Conservation (phyloP, 129 eudicot genomes). For the Gnaphalium uliginosum region DNA sequence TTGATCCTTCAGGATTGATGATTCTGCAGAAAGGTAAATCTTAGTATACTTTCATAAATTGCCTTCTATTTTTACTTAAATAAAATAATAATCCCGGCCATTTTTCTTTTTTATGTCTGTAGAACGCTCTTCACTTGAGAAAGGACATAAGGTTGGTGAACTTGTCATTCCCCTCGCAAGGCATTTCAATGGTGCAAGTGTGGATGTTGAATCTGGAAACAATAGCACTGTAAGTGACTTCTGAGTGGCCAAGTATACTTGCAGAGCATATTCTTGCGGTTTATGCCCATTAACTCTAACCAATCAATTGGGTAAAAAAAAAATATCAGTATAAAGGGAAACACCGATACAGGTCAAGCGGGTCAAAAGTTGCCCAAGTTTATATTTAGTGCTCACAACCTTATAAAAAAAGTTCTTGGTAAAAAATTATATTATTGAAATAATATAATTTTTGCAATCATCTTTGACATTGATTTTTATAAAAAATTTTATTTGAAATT, state of each 20-base stretch:
- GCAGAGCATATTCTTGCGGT: too few relatives aligned
- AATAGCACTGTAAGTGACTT: constrained; percentile 44
- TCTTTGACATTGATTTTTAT: background rate
- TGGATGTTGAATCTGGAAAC: constrained; percentile 64
- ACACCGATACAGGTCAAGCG: too few relatives aligned
- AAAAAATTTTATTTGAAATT: too few relatives aligned
- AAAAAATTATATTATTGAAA: background rate
- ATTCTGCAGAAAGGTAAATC: constrained; percentile 61
- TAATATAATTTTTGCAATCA: background rate
- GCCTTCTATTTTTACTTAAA: background rate
- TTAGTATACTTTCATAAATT: background rate
- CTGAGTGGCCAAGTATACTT: background rate
- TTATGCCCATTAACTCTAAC: too few relatives aligned
- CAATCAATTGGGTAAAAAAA: too few relatives aligned
- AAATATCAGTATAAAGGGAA: too few relatives aligned
- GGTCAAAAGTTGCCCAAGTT: background rate
- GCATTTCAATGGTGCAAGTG: constrained; percentile 51
- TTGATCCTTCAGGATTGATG: constrained; percentile 69
- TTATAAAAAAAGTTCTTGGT: too few relatives aligned
- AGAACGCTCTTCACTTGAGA: constrained; percentile 84
- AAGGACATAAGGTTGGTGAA: constrained; percentile 92
- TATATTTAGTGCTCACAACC: background rate
- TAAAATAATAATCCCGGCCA: background rate
- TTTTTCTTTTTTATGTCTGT: constrained; percentile 9
- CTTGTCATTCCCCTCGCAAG: constrained; percentile 90